Base-by-base conservation (phyloP, 164 flowering plant species). In the Annona squamosa region DNA sequence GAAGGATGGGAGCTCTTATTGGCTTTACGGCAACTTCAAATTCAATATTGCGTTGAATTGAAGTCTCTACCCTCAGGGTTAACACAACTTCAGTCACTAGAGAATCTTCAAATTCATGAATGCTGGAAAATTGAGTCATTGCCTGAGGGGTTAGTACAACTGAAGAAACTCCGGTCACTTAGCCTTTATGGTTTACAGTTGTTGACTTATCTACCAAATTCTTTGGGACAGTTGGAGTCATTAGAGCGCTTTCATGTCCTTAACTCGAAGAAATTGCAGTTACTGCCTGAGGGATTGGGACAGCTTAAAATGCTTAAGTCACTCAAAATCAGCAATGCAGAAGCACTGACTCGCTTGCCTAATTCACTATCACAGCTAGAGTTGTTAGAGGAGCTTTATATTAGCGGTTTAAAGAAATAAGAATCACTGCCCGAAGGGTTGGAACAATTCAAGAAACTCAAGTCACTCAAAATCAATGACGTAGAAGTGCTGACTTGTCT, bases 371-470 rank as follows among this genome's bases (percentile, higher is more conserved):
- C 37, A 26, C 37, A 26, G 37, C 37, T 26, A 26, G 37, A 26
- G 37, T 26, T 26, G 37, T 26, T 26, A 26, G 37, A 26, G 37
- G 37, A 26, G 37, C 37, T 26, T 26, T 26, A 26, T 26, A 26
- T 26, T 26, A 26, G 37, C 37, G 37, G 37, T 26, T 72, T 67
- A 44, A 44, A 57, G 18, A 47, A 46, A 19, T 63, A 63, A 41
- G 4, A 18, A 3, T 72, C 67, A 16, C 46, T 72, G 74, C 65
- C 65, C 9, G 43, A 72, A 17, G 74, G 63, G 68, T 46, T 72
- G 43, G 17, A 46, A 63, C 67, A 1, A 26, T 26, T 26, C 37
- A 26, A 26, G 37, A 26, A 26, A 26, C 37, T 26, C 37, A 26
- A 26, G 37, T 26, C 37, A 26, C 37, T 26, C 37, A 26, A 26